phyloP scores from a whole-genome alignment of 2,329 filamentous ascomycete species.

The Endocalyx cinctus region DNA sequence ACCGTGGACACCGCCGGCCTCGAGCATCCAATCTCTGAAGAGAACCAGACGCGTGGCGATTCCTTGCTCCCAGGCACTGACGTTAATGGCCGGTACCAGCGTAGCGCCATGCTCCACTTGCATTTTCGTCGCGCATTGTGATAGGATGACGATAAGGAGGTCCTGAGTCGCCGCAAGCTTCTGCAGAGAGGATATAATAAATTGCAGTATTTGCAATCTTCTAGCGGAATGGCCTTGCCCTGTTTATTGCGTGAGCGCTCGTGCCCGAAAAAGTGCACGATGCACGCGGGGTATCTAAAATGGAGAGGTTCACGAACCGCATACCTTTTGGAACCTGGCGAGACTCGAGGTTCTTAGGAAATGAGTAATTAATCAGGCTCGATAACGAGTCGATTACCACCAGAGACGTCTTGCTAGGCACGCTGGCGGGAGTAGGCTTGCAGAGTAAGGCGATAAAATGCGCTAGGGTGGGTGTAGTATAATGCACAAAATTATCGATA shows the following conservation, averaged over 20 bases:
- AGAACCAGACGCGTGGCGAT: conserved; percentile 69
- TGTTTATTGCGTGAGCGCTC: conserved; percentile 14
- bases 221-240: conserved; percentile 35
- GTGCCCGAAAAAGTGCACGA: conserved; percentile 8
- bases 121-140: conserved; percentile 79
- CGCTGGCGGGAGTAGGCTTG: conserved; percentile 58
- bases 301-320: conserved; percentile 15
- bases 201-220: conserved; percentile 50
- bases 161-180: conserved; percentile 71
- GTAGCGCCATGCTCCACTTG: conserved; percentile 61
- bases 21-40: conserved; percentile 70
- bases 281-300: not conserved
- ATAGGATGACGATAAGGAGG: conserved; percentile 70
- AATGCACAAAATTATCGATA: conserved; percentile 39
- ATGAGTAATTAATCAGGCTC: conserved; percentile 69
- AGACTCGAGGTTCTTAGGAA: conserved; percentile 55
- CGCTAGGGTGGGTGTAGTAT: conserved; percentile 55
- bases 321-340: conserved; percentile 32
- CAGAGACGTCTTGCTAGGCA: conserved; percentile 59
- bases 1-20: conserved; percentile 39
- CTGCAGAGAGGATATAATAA: conserved; percentile 65
- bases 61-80: conserved; percentile 74
- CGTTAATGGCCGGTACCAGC: conserved; percentile 70
- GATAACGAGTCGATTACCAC: conserved; percentile 77
- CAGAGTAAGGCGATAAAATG: conserved; percentile 72